Evolutionary conservation across 345 rosid genomes (phyloP), one percentile per base, ranked within the genome.

Genomic region (Salix udensis): DNA sequence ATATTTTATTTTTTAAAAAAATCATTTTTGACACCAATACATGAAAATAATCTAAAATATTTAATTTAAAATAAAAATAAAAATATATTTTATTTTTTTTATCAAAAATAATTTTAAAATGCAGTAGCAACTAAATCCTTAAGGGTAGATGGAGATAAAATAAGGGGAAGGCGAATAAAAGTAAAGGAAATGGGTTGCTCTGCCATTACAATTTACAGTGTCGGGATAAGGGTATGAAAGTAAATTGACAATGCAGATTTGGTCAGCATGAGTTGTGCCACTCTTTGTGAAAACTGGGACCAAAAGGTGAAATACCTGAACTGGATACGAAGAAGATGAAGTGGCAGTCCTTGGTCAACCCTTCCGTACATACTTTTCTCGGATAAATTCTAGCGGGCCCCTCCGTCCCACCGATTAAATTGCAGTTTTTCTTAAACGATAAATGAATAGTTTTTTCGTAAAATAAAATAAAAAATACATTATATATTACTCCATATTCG

Each of bases 251-350:
- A 0, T 0, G 6, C 2, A 53, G 81, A 73, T 62, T 65, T 73
- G 50, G 74, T 80, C 80, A 79, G 88, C 83, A 76, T 73, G 76
- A 80, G 74, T 71, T 78, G 77, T 82, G 88, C 67, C 77, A 46
- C 78, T 76, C 83, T 68, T 85, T 50, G 31, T 48, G 82, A 70
- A 66, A 66, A 73, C 64, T 46, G 83, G 71, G 77, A 69, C 15
- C 66, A 48, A 55, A 15, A 7, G 7, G 7, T 52, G 58, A 52
- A 52, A 55, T 66, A 66, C 79, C 77, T 70, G 75, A 76, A 64
- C 39, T 5, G 42, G 52, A 52, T 7, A n/a, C 64, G 15, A 58
- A 58, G 62, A 58, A n/a, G 78, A 69, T 48, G 76, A 73, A 13
- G 75, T 61, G 78, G 82, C 78, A 46, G 50, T 2, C 77, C 70